Evolutionary conservation across 164 flowering plant species (phyloP).

Genomic region (Liriodendron chinense): DNA sequence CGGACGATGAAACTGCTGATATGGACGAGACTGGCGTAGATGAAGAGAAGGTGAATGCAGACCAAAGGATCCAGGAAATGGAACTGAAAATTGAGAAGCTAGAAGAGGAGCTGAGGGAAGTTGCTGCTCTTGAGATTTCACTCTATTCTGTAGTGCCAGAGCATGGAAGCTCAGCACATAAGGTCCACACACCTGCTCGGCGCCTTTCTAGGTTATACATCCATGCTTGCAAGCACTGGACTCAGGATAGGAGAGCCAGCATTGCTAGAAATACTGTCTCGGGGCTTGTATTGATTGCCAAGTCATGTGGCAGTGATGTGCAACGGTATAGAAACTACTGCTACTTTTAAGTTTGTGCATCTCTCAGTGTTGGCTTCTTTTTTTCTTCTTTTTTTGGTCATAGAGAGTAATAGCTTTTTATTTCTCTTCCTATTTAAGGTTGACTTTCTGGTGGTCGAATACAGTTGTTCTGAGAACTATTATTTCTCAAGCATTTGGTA

Average conservation of each 20-base stretch:
- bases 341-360: neutral
- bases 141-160: slow-evolving; percentile 93
- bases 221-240: slow-evolving; percentile 92
- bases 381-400: slow-evolving; percentile 1
- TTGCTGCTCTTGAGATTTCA: slow-evolving; percentile 93
- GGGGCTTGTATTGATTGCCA: slow-evolving; percentile 82
- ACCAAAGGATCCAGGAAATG: slow-evolving; percentile 69
- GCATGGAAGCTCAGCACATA: slow-evolving; percentile 97
- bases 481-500: slow-evolving; percentile 79
- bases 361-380: too few species aligned
- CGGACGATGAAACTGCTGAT: slow-evolving; percentile 51
- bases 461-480: slow-evolving; percentile 81
- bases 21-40: slow-evolving; percentile 38
- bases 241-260: slow-evolving; percentile 72
- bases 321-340: slow-evolving; percentile 52
- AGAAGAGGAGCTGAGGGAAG: slow-evolving; percentile 91
- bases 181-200: slow-evolving; percentile 96
- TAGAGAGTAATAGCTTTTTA: slow-evolving; percentile 7
- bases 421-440: slow-evolving; percentile 39
- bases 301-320: slow-evolving; percentile 91
- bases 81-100: slow-evolving; percentile 75
- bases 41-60: slow-evolving; percentile 38
- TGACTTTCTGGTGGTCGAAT: slow-evolving; percentile 96
- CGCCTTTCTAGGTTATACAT: slow-evolving; percentile 93
- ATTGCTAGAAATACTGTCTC: slow-evolving; percentile 85